Evolutionary conservation across 139 green algal genomes (phyloP), one percentile per base, ranked within the genome.

Genomic region (Picochlorum sp.): DNA sequence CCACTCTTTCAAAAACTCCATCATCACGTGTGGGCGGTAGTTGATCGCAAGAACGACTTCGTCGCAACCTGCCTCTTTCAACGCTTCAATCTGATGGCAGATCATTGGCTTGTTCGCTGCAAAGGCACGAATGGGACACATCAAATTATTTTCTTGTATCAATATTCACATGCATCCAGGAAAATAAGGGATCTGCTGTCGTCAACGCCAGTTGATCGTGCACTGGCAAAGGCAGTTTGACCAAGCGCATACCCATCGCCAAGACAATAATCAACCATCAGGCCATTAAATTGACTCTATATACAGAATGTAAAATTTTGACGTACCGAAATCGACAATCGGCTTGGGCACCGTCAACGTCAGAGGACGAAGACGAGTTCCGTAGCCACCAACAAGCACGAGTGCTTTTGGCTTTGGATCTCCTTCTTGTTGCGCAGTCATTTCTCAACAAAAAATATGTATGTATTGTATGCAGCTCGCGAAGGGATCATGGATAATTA

Each of bases 11-110:
- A 96, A 76, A 73, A 96, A 97, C 62, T 79, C 82, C 76, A 90
- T 79, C 91, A 97, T 97, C 6, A 96, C 85, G 80, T 96, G 84
- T 1, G 90, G 87, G 32, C 86, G 82, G 63, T 98, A 98, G 72
- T 95, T 96, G 76, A 98, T 98, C 18, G 92, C 92, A 23, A 98
- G 81, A 2, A 98, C 84, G 5, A 98, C 91, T 69, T 98, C 91
- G 11, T 83, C 85, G 16, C 89, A 88, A 1, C 92, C 92, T 16
- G 88, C 92, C 8, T 66, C 59, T 68, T 96, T 95, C 3, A 98
- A 67, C 2, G 92, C 92, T 86, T 96, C 76, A 18, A 97, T 95
- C 71, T 97, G 92, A 68, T 98, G 92, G 21, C 95, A 80, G 58
- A 98, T 97, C 92, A 98, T 98, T 15, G 92, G 92, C 78, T 97